Evolutionary conservation across 345 rosid species (phyloP), one percentile per base, ranked within the genome.

Genomic region (Syzygium aromaticum): DNA sequence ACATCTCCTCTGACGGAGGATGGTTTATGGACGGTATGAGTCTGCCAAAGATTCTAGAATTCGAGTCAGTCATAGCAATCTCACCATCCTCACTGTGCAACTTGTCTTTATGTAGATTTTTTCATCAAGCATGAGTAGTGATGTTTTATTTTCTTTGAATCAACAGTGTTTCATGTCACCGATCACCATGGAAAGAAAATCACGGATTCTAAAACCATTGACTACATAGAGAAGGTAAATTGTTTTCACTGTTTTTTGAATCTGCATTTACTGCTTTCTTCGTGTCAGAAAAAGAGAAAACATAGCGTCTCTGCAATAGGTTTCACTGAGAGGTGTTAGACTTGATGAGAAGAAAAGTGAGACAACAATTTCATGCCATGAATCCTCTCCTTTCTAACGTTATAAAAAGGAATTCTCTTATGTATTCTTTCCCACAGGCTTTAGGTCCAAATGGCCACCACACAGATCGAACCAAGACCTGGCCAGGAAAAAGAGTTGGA

Each of bases 11-110:
- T 27, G 99, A 97, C 89, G 99, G 99, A 14, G 98, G 98, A 89
- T 97, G 99, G 99, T 95, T 96, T 93, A 96, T 97, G 99, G 99
- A 97, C 51, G 97, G 98, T 97, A 94, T 27, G 88, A 80, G 73
- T 77, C 46, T 63, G 23, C n/a, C 43, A 84, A 30, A 28, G 52
- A n/a, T 38, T 17, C 51, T 82, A 28, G 16, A 25, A 77, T 43
- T 85, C 9, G 0, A 30, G 63, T 84, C 27, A 17, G 6, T 51
- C 51, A 13, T 54, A 38, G 21, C 4, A 54, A 52, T 49, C 53
- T n/a, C 27, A 64, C 15, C 40, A 53, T 28, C 38, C 22, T 85
- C 54, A 52, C 21, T 15, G 16, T 14, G 86, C 64, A 28, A n/a
- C 52, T 51, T 40, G 27, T 17, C 51, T 78, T 78, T 78, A 30